Base-by-base conservation (phyloP, 2,329 filamentous ascomycete species). In the Monosporascus sp. region DNA sequence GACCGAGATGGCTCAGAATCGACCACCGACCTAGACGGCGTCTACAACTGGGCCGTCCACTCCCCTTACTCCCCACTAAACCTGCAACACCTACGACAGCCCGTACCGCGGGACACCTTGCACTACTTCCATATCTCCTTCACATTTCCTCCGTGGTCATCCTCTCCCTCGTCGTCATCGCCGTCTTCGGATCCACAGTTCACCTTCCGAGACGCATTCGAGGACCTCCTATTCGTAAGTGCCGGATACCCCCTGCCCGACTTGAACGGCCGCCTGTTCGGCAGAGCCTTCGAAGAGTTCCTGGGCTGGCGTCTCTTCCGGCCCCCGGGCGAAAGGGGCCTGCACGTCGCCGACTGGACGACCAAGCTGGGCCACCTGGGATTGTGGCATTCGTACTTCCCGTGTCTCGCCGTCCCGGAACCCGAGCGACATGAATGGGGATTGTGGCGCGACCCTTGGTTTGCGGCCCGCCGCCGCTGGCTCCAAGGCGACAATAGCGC, bases 171-270 rank as follows among this genome's bases (percentile, higher is more conserved):
- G 24, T 46, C 43, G 7, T 27, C 22, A 25, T 46, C 24, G 14
- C 25, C 24, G 20, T 46, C 43, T 17, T 15, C 24, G 11, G 43
- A 46, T 24, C 24, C 43, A 5, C 24, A 25, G 11, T 80, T 81
- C 60, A 79, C 77, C 8, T 83, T 81, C 57, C 71, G 76, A 35
- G 79, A 83, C 57, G 80, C 80, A 47, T 82, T 83, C 56, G 80
- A 83, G 60, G 80, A 83, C 56, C 73, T 84, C 17, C 69, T 83
- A 14, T 68, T 70, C n/a, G 72, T 74, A 18, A 73, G 72, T n/a
- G 70, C 73, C 15, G 74, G 73, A 4, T 67, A 70, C 7, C 64
- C 67, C 2, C 64, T 82, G 20, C 69, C 71, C 5, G 69, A 76
- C 20, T 72, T 79, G 22, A 57, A 59, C 14, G 63, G 60, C 2